Percentiles rank a stretch among this genome's conserved stretches.
Conservation (phyloP, 2,329 filamentous ascomycete species). For the Rhinocladiella mackenziei region DNA sequence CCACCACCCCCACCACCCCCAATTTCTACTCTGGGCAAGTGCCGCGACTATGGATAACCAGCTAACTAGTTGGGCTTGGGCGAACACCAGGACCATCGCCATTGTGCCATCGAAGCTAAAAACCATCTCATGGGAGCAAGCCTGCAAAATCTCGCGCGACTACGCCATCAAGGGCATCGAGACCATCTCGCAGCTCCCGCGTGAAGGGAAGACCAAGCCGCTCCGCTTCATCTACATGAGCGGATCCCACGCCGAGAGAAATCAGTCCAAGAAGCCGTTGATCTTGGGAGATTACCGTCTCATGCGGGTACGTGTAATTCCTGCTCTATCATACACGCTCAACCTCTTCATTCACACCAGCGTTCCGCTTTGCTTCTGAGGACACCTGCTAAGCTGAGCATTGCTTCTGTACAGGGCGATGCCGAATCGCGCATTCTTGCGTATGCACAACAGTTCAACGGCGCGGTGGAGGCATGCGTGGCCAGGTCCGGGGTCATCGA, state of each 20-base stretch:
- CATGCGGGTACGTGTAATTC: slow-evolving; percentile 44
- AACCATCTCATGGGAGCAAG: slow-evolving; percentile 35
- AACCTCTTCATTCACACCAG: not conserved
- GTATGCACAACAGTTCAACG: slow-evolving; percentile 40
- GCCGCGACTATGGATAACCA: too few species aligned
- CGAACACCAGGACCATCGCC: slow-evolving; percentile 39
- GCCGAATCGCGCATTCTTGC: slow-evolving; percentile 42
- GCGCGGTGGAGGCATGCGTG: slow-evolving; percentile 38
- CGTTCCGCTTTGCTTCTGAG: not conserved
- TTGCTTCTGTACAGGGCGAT: not conserved
- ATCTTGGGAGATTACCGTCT: slow-evolving; percentile 39
- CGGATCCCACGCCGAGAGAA: slow-evolving; percentile 43
- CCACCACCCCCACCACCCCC: not conserved
- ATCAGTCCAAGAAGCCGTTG: slow-evolving; percentile 37
- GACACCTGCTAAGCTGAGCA: not conserved
- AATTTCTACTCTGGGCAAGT: not conserved
- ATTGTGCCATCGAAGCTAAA: slow-evolving; percentile 40
- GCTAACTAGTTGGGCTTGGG: not conserved
- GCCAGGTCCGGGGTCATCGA: slow-evolving; percentile 46
- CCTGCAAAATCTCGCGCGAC: slow-evolving; percentile 42
- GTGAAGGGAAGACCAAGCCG: slow-evolving; percentile 32
- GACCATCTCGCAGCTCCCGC: slow-evolving; percentile 36
- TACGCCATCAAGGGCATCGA: slow-evolving; percentile 37
- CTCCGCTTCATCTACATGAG: slow-evolving; percentile 52
- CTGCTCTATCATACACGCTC: not conserved